Percentiles rank a stretch among this genome's conserved stretches.
Evolutionary conservation across 257 asterid genomes (phyloP).

Genomic region (Striga asiatica): DNA sequence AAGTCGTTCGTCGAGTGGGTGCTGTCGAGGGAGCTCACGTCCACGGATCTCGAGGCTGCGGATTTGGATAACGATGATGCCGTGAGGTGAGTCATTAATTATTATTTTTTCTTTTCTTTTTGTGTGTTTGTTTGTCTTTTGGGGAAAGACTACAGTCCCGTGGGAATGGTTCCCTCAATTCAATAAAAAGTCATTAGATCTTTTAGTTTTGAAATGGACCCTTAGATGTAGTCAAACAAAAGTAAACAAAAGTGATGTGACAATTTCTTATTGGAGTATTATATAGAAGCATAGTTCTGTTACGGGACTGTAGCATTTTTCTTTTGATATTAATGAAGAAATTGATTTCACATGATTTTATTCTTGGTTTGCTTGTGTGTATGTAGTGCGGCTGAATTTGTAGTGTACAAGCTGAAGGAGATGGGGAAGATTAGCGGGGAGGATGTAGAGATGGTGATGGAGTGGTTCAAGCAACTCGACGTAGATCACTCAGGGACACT

Average conservation of each 20-base stretch:
- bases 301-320: too few relatives aligned
- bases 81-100: conserved; percentile 39
- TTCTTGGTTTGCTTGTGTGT: not conserved
- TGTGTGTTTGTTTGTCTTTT: not conserved
- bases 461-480: conserved; percentile 45
- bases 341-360: too few relatives aligned
- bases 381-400: conserved; percentile 56
- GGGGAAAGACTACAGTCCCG: too few relatives aligned
- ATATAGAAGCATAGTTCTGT: too few relatives aligned
- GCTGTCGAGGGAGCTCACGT: conserved; percentile 52
- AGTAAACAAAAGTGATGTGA: too few relatives aligned
- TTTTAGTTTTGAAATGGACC: too few relatives aligned
- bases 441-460: conserved; percentile 56
- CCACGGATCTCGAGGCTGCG: conserved; percentile 69
- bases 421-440: conserved; percentile 65
- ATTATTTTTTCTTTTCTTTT: not conserved
- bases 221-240: too few relatives aligned
- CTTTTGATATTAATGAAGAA: too few relatives aligned
- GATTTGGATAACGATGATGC: conserved; percentile 60
- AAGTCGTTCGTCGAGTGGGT: conserved; percentile 42
- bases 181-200: too few relatives aligned
- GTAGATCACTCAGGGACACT: conserved; percentile 65
- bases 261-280: too few relatives aligned
- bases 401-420: conserved; percentile 67
- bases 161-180: too few relatives aligned